Percentiles rank a stretch among this genome's conserved stretches.
phyloP scores from a whole-genome alignment of 2,329 filamentous ascomycete species.

The Aschersonia sp. region DNA sequence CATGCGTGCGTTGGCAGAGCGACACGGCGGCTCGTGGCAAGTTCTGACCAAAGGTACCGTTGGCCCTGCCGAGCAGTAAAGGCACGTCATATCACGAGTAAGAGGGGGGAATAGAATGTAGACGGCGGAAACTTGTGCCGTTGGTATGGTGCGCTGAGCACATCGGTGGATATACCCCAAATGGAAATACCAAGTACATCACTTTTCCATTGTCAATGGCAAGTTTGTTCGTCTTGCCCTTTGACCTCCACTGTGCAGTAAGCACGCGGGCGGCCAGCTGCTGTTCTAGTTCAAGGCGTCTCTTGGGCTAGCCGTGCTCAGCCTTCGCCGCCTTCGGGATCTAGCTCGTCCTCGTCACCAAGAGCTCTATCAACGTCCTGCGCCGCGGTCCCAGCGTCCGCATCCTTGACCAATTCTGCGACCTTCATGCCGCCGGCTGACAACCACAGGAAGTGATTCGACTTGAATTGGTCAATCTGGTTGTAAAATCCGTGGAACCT shows the following conservation, averaged over 20 bases:
- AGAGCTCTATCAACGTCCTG: slow-evolving; percentile 30
- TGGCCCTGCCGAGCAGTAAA: not conserved
- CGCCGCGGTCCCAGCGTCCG: slow-evolving; percentile 21
- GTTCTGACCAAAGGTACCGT: slow-evolving; percentile 9
- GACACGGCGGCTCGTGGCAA: slow-evolving; percentile 22
- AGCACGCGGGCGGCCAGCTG: too few species aligned
- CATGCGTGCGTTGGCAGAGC: slow-evolving; percentile 19
- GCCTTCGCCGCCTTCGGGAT: slow-evolving; percentile 31
- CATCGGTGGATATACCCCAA: too few species aligned
- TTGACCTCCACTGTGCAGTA: too few species aligned
- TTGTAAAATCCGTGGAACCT: slow-evolving; percentile 69
- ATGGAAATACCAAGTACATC: too few species aligned
- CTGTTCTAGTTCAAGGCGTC: too few species aligned
- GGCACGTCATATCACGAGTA: too few species aligned
- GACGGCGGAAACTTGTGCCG: too few species aligned
- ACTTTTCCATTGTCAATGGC: too few species aligned
- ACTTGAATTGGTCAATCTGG: slow-evolving; percentile 61
- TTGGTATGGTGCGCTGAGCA: too few species aligned
- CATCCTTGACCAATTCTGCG: slow-evolving; percentile 25
- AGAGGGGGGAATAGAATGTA: too few species aligned
- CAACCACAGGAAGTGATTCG: slow-evolving; percentile 60
- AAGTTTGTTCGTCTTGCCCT: too few species aligned
- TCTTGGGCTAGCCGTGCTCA: slow-evolving; percentile 8
- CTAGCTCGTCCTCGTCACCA: slow-evolving; percentile 37
- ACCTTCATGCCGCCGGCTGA: slow-evolving; percentile 54